Base-by-base conservation (phyloP, 192 early-diverging fungal species). In the Linnemannia zychae region DNA sequence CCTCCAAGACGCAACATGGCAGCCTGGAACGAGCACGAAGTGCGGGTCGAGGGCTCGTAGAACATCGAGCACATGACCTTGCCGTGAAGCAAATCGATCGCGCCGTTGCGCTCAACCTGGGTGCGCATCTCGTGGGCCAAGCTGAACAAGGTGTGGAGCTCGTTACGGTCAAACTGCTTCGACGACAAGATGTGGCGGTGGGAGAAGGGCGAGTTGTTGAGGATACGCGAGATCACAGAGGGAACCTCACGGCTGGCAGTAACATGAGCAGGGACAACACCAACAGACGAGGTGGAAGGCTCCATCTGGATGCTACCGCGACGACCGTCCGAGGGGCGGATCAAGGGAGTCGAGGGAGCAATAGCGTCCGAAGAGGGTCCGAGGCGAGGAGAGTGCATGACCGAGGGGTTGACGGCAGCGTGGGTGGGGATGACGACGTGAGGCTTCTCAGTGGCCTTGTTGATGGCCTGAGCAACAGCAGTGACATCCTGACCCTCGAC, bases 41-140 rank as follows among this genome's bases (percentile, higher is more conserved):
- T 99, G 78, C 98, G 94, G 69, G 97, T 99, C 57, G 96, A 97
- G 63, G 98, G 95, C 91, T 99, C 98, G 80, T 95, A 99, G 91
- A 99, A 99, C 78, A 98, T 97, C 22, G 96, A 94, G 83, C 94
- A 95, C 91, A 99, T 93, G 1, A 98, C 95, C 67, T 97, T 97
- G 31, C 98, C 98, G 57, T 92, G 88, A 57, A 99, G 90, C 66
- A 99, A 75, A 49, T 97, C 95, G 66, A 98, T 90, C 34, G 90
- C 89, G 37, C 97, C 98, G 60, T 95, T 93, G 63, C 96, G 93
- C 88, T 99, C 97, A 17, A 99, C 98, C 38, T 95, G 88, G 18
- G 93, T 97, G 80, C 97, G 94, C 97, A 99, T 97, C 89, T 99
- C 98, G 80, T 98, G 95, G 0, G 98, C 98, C 17, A 98, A 93